A percentile compares a stretch with the other conserved stretches of the same genome.
Conservation (phyloP, 768 basidiomycete species). For the Suillus ampliporus region DNA sequence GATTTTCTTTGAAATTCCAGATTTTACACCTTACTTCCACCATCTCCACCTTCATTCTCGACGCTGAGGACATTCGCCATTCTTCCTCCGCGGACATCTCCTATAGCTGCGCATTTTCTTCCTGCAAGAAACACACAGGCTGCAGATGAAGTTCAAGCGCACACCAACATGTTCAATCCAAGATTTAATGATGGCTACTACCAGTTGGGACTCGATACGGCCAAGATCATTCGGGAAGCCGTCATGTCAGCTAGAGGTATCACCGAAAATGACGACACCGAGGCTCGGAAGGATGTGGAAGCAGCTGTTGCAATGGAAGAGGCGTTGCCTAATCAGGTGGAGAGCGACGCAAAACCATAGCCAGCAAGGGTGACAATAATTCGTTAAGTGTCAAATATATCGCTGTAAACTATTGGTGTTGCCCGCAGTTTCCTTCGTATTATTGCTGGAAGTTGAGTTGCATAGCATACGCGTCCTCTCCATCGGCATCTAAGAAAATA, state of each 20-base stretch:
- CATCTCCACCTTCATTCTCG: conserved; percentile 61
- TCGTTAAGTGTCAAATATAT: conserved; percentile 17
- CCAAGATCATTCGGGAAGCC: conserved; percentile 64
- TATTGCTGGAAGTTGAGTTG: conserved; percentile 58
- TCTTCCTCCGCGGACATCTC: conserved; percentile 60
- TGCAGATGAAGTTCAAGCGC: conserved; percentile 80
- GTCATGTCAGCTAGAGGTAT: conserved; percentile 41
- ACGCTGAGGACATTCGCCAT: conserved; percentile 77
- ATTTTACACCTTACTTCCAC: conserved; percentile 81
- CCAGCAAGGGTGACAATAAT: conserved; percentile 11
- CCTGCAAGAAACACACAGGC: conserved; percentile 71
- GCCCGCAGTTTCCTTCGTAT: conserved; percentile 5
- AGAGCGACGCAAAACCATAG: conserved; percentile 7
- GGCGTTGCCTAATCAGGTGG: neutral
- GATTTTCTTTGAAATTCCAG: conserved; percentile 44
- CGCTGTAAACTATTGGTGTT: conserved; percentile 11
- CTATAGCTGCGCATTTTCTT: conserved; percentile 58
- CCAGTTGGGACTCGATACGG: conserved; percentile 74
- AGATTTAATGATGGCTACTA: conserved; percentile 91
- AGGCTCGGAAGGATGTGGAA: conserved; percentile 11
- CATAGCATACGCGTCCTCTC: conserved; percentile 96
- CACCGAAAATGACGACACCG: conserved; percentile 10
- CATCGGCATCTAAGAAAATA: conserved; percentile 78
- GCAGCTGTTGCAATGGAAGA: conserved; percentile 19
- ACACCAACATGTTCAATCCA: conserved; percentile 87